phyloP scores from a whole-genome alignment of 1,284 basidiomycete genomes.

The Ceratobasidium sp. region DNA sequence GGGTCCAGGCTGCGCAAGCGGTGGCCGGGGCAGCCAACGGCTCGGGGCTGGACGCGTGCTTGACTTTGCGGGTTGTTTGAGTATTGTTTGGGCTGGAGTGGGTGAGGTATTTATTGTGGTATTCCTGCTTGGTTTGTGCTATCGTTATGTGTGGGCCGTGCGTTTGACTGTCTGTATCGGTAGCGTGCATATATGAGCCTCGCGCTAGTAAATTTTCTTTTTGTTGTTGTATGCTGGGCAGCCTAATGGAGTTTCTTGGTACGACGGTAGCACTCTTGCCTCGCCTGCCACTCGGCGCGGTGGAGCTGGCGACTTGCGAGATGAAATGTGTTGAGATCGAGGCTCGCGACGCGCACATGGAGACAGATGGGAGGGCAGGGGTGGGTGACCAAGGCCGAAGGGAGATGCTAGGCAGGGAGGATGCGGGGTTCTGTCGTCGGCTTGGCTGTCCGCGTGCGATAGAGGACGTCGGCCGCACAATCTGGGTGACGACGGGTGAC shows the following conservation, averaged over 20 bases:
- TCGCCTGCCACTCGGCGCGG: neutral
- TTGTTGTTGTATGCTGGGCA: slow-evolving; percentile 8
- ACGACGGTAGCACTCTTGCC: neutral
- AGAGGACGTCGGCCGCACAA: neutral
- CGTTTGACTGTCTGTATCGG: slow-evolving; percentile 30
- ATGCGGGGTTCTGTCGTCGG: neutral
- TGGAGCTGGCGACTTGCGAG: neutral
- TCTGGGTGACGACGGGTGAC: neutral
- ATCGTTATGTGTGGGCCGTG: slow-evolving; percentile 23
- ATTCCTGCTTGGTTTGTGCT: slow-evolving; percentile 7
- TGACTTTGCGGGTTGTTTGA: slow-evolving; percentile 21
- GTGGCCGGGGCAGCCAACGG: slow-evolving; percentile 7
- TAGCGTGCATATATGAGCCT: slow-evolving; percentile 27
- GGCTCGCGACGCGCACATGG: neutral
- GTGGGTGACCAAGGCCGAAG: neutral
- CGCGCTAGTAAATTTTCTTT: slow-evolving; percentile 8
- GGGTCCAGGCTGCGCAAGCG: slow-evolving; percentile 30
- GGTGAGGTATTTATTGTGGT: slow-evolving; percentile 22
- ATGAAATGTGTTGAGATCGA: neutral
- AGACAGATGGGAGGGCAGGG: neutral
- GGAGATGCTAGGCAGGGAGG: neutral
- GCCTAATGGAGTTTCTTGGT: slow-evolving; percentile 3
- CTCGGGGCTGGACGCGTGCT: slow-evolving; percentile 16
- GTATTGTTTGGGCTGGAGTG: neutral
- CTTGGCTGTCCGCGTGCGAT: neutral